A percentile compares a stretch with the other conserved stretches of the same genome.
Evolutionary conservation across 164 flowering plant species (phyloP).

Genomic region (Paratinospora sagittata): DNA sequence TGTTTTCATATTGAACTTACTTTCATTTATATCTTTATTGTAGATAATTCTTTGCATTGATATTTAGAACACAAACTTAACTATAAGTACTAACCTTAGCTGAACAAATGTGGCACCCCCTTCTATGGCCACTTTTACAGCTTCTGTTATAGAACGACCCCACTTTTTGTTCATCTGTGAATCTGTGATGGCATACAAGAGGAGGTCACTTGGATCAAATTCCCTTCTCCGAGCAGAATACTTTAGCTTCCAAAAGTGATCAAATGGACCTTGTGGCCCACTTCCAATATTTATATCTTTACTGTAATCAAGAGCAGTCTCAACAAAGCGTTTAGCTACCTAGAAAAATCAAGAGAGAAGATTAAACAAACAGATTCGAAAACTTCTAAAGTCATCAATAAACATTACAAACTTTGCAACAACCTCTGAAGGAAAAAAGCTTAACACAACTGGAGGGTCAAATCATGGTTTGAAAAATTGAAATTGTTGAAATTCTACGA

Average conservation of each 20-base stretch:
- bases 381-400: neutral
- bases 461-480: too few species aligned
- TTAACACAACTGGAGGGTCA: too few species aligned
- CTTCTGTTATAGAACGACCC: slow-evolving; percentile 76
- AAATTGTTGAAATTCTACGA: too few species aligned
- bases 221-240: slow-evolving; percentile 16
- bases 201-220: slow-evolving; percentile 57
- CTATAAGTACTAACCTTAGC: slow-evolving; percentile 51
- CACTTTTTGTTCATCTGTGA: slow-evolving; percentile 80
- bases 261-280: slow-evolving; percentile 90
- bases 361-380: neutral
- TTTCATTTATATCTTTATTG: neutral
- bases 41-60: neutral
- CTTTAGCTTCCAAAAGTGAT: slow-evolving; percentile 64
- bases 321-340: slow-evolving; percentile 80
- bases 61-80: neutral
- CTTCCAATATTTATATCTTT: slow-evolving; percentile 70
- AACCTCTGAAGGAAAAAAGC: neutral
- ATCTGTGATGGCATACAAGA: slow-evolving; percentile 88
- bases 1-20: neutral
- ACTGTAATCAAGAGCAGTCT: slow-evolving; percentile 71
- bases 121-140: slow-evolving; percentile 80
- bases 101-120: slow-evolving; percentile 96
- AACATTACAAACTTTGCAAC: neutral
- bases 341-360: slow-evolving; percentile 27